A percentile compares a stretch with the other conserved stretches of the same genome.
Conservation (phyloP, 1,284 basidiomycete genomes). For the Irpex lacteus region DNA sequence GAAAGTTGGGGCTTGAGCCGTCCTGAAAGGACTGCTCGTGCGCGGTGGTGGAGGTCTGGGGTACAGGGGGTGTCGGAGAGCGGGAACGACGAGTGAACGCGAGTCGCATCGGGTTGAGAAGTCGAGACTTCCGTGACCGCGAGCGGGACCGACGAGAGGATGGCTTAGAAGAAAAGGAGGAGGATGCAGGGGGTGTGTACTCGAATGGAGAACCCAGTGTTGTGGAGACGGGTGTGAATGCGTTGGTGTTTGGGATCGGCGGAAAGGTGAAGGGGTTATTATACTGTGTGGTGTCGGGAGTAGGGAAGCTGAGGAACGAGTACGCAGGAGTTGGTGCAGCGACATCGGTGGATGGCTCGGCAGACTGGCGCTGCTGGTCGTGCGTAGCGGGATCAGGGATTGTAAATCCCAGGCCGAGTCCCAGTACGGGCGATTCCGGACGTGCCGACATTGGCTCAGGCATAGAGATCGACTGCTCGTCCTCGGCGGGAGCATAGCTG, state of each 20-base stretch:
- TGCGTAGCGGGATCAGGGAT: constrained; percentile 11
- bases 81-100: constrained; percentile 26
- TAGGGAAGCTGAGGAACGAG: constrained; percentile 26
- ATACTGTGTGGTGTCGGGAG: constrained; percentile 10
- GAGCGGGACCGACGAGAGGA: constrained; percentile 18
- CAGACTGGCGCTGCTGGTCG: constrained; percentile 16
- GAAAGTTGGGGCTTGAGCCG: constrained; percentile 12
- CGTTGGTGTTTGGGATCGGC: constrained; percentile 16
- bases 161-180: constrained; percentile 28
- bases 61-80: constrained; percentile 6
- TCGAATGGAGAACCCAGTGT: constrained; percentile 17
- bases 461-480: constrained; percentile 15
- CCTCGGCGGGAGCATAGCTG: constrained; percentile 25
- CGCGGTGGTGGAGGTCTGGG: constrained; percentile 2
- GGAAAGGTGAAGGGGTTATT: constrained; percentile 4
- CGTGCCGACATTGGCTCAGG: constrained; percentile 16
- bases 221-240: constrained; percentile 19
- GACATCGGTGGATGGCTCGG: constrained; percentile 18
- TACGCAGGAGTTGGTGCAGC: constrained; percentile 22
- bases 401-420: constrained; percentile 19
- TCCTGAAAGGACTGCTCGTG: constrained; percentile 20
- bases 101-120: constrained; percentile 36
- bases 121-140: constrained; percentile 28
- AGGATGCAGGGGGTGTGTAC: constrained; percentile 25
- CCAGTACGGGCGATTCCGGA: constrained; percentile 26